Evolutionary conservation across 345 rosid genomes (phyloP).

Genomic region (Kandelia obovata): DNA sequence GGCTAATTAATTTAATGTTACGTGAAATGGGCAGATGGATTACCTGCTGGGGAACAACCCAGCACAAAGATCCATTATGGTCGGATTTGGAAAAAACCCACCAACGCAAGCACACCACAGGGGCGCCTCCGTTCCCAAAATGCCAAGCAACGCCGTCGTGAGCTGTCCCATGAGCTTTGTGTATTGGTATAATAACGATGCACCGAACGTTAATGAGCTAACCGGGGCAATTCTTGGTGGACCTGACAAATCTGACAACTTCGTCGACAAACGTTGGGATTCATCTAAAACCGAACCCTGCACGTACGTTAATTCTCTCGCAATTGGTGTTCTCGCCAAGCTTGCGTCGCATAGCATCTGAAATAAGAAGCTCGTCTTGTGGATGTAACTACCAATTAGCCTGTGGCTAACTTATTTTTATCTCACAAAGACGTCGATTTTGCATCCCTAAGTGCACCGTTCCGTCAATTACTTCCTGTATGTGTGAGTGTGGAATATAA

Average conservation of each 20-base stretch:
- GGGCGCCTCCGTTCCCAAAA: constrained; percentile 62
- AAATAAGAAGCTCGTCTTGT: not conserved
- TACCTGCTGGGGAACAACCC: constrained; percentile 82
- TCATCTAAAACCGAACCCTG: constrained; percentile 80
- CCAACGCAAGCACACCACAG: constrained; percentile 83
- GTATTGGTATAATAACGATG: constrained; percentile 39
- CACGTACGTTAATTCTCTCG: constrained; percentile 73
- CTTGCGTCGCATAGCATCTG: constrained; percentile 33
- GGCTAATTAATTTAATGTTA: not conserved
- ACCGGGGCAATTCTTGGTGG: constrained; percentile 91
- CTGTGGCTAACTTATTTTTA: too few relatives aligned
- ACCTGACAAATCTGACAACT: constrained; percentile 66
- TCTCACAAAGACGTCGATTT: not conserved
- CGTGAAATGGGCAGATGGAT: constrained; percentile 49
- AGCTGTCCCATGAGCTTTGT: constrained; percentile 68
- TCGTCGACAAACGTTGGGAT: constrained; percentile 57
- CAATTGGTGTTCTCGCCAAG: constrained; percentile 72
- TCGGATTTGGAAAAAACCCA: constrained; percentile 73
- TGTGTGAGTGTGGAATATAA: too few relatives aligned
- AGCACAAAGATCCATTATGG: constrained; percentile 79
- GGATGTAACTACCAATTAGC: too few relatives aligned
- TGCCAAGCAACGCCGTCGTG: constrained; percentile 14
- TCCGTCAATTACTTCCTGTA: too few relatives aligned
- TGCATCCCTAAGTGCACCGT: not conserved
- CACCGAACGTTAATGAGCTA: constrained; percentile 70